Base-by-base conservation (phyloP, 1,284 basidiomycete species). In the Trametes sp. region DNA sequence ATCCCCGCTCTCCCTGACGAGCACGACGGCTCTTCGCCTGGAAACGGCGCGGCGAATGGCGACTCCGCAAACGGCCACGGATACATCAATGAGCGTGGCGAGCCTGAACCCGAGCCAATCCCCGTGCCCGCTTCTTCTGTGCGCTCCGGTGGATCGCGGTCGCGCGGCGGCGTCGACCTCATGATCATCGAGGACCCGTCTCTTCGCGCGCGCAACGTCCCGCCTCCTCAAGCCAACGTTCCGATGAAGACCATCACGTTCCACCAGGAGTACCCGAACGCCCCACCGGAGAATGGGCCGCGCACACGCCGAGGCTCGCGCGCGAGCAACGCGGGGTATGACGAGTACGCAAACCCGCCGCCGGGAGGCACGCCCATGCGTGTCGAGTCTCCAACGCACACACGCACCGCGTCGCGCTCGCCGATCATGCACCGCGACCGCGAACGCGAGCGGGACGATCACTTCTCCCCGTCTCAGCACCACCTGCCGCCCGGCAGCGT, bases 1-100 rank as follows among this genome's bases (percentile, higher is more conserved):
- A 87, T 88, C 49, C 90, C 90, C 55, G 89, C 89, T 2, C 79
- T 90, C 2, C 89, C 89, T 9, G 89, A 92, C 69, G 88, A 90
- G 56, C 86, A 87, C 53, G 87, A 89, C 57, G 74, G 54, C 31
- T 35, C 56, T n/a, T 53, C 62, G 2, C 53, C 65, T 19, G 45
- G 56, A 14, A 54, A 54, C 38, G 59, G 59, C 4, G 35, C 46
- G 6, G 7, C 38, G 28, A 60, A 54, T 23, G 52, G 59, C 45
- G 59, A 60, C 26, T 41, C 51, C 23, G 54, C 62, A 33, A 55
- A 66, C 29, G 56, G 61, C 13, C 58, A 55, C 19, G 66, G 61
- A 10, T 64, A 65, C 57, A 61, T 60, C 44, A 62, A 66, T 16
- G 58, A 66, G 16, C 57, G 62, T 24, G 61, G 57, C 48, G 54